These are phyloP conservation scores for Hypoxylon sp. DNA, from an alignment of 2,329 filamentous ascomycete genomes.

Conservation along the genomic window DNA sequence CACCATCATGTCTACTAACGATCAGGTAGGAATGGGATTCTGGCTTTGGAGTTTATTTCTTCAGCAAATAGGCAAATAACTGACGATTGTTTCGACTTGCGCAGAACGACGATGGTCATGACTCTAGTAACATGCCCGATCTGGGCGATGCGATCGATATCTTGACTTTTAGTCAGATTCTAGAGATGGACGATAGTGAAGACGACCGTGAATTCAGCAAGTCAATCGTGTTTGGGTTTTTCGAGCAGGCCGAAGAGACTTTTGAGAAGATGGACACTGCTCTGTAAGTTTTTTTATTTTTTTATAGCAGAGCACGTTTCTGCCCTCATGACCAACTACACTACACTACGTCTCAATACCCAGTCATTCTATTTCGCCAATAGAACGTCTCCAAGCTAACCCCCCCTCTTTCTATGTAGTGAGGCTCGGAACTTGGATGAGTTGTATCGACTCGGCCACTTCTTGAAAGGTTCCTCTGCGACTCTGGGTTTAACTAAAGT, in stretches of 20 bases:
- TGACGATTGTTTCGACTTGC: conserved; percentile 31
- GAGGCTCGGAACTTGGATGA: conserved; percentile 72
- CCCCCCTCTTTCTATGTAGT: too few species aligned
- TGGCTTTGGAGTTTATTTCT: not conserved
- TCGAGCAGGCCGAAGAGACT: conserved; percentile 87
- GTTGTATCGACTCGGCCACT: conserved; percentile 88
- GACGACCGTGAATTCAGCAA: conserved; percentile 86
- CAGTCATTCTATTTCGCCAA: too few species aligned
- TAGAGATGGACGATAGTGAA: conserved; percentile 97
- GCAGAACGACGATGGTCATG: conserved; percentile 59
- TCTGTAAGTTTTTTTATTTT: conserved; percentile 77
- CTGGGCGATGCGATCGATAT: conserved; percentile 81
- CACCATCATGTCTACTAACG: conserved; percentile 41
- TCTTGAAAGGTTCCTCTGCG: conserved; percentile 95
- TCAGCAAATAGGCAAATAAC: conserved; percentile 14
- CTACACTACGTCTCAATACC: too few species aligned
- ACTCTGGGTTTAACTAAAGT: conserved; percentile 91
- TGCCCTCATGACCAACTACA: conserved; percentile 7
- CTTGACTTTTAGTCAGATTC: conserved; percentile 88
- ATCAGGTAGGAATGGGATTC: conserved; percentile 41
- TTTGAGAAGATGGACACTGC: conserved; percentile 84
- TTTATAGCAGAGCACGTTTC: too few species aligned
- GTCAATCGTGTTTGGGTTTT: conserved; percentile 90
- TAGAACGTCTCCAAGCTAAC: too few species aligned
- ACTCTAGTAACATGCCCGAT: conserved; percentile 61